Base-by-base conservation (phyloP, 163 green algal species). In the Chlorella variabilis region DNA sequence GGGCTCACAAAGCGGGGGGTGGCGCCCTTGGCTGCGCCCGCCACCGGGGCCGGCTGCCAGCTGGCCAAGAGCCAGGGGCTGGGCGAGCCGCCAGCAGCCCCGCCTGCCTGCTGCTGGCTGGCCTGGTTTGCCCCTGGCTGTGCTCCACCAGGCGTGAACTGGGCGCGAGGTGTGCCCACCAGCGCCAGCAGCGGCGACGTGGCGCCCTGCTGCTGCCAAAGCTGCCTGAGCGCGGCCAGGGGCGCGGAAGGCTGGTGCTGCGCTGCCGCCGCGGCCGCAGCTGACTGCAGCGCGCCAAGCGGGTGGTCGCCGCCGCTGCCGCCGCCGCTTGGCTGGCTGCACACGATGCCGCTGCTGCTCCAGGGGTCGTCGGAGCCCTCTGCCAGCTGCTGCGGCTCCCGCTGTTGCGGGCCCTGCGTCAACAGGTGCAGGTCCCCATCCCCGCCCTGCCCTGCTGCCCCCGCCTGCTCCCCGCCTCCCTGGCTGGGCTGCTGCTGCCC, bases 161-260 rank as follows among this genome's bases (percentile, higher is more conserved):
- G 67, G 9, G 36, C 33, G 0, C 71, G 51, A 5, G 73, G 73
- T 9, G 73, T 80, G 54, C 73, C 56, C 25, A 65, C 36, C 56
- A 80, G n/a, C 7, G 73, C 56, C 23, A 66, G 29, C 23, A 78
- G 73, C 17, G 73, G 73, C 1, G 73, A 80, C 21, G 38, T 56
- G 1, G 41, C 41, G 6, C 73, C 56, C 38, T 80, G 73, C 56
- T 80, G 73, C 54, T 80, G 73, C 73, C 73, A 80, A 25, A 80
- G 56, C 56, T 59, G 36, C 23, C 42, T 27, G 36, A 80, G 73
- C 27, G 36, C 38, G 0, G 73, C 73, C 34, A 80, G 38, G 0
- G 73, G 54, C 25, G 33, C 49, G 0, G 71, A 27, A 9, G 41
- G 6, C 41, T 7, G 27, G 20, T 25, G 45, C 27, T 29, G 18